Conservation (phyloP, 345 rosid species). For the Aquilaria yunnanensis region DNA sequence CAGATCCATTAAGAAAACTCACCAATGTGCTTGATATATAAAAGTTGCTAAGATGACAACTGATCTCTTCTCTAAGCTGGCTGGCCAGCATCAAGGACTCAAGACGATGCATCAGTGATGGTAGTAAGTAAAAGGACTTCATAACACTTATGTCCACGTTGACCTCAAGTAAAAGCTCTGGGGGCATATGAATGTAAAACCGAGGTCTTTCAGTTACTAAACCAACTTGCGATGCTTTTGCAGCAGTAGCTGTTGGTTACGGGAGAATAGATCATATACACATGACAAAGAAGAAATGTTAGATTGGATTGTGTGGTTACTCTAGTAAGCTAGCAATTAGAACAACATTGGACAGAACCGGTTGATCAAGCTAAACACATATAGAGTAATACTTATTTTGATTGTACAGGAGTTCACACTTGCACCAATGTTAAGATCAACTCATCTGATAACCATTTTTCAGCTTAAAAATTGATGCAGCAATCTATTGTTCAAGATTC, state of each 20-base stretch:
- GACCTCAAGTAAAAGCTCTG: slow-evolving; percentile 65
- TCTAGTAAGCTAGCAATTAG: too few relatives aligned
- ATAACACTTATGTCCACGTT: slow-evolving; percentile 39
- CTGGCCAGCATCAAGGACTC: slow-evolving; percentile 83
- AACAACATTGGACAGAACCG: too few relatives aligned
- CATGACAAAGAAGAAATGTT: neutral
- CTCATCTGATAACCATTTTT: too few relatives aligned
- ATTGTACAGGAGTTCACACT: too few relatives aligned
- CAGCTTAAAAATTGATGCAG: too few relatives aligned
- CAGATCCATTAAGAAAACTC: slow-evolving; percentile 15
- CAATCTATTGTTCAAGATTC: too few relatives aligned
- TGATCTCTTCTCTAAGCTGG: slow-evolving; percentile 85
- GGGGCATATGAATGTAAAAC: slow-evolving; percentile 63
- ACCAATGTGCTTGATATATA: slow-evolving; percentile 61
- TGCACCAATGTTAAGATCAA: too few relatives aligned
- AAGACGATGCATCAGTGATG: slow-evolving; percentile 77
- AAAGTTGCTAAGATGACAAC: slow-evolving; percentile 30
- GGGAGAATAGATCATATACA: slow-evolving; percentile 12
- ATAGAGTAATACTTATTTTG: too few relatives aligned
- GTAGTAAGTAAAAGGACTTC: slow-evolving; percentile 66
- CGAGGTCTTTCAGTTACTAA: slow-evolving; percentile 32
- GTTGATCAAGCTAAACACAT: too few relatives aligned
- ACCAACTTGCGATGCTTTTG: slow-evolving; percentile 26
- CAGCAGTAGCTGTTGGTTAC: slow-evolving; percentile 30
- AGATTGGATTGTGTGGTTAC: neutral